phyloP scores from a whole-genome alignment of 257 asterid genomes.

The Schizonepeta tenuifolia region DNA sequence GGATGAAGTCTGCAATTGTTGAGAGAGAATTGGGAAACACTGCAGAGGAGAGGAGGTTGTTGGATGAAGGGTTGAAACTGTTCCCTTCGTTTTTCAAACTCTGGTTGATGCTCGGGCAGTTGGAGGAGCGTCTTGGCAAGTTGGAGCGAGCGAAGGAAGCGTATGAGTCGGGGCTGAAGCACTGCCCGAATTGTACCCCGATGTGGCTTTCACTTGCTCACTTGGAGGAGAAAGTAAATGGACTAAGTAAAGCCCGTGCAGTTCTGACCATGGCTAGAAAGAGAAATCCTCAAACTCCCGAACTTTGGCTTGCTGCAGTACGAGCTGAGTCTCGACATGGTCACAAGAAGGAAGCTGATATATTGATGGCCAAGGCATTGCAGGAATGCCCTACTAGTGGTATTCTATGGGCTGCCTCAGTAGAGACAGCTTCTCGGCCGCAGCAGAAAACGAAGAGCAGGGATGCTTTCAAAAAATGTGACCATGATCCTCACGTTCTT shows the following conservation, averaged over 20 bases:
- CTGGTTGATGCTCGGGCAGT: constrained; percentile 92
- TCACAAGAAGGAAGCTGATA: constrained; percentile 77
- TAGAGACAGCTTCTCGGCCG: constrained; percentile 81
- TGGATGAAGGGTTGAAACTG: constrained; percentile 75
- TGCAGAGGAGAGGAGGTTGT: constrained; percentile 71
- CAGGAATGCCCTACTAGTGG: constrained; percentile 91
- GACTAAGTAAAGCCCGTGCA: constrained; percentile 80
- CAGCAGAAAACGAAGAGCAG: constrained; percentile 67
- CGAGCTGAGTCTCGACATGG: constrained; percentile 83
- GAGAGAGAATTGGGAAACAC: constrained; percentile 87
- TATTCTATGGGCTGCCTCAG: constrained; percentile 75
- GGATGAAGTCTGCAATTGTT: constrained; percentile 97
- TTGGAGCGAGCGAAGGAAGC: constrained; percentile 66
- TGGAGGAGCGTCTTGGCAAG: constrained; percentile 76
- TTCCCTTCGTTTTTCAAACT: constrained; percentile 84
- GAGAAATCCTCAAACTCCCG: constrained; percentile 79
- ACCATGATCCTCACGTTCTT: constrained; percentile 70
- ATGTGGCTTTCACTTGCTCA: constrained; percentile 87
- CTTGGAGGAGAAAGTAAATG: constrained; percentile 75
- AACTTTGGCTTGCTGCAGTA: constrained; percentile 90
- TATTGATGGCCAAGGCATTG: constrained; percentile 86
- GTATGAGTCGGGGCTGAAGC: constrained; percentile 68
- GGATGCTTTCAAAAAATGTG: constrained; percentile 72
- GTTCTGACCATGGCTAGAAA: constrained; percentile 82
- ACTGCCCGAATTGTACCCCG: constrained; percentile 69